Evolutionary conservation across 2,329 filamentous ascomycete genomes (phyloP), one percentile per base, ranked within the genome.

Genomic region (Blastomyces emzantsi): DNA sequence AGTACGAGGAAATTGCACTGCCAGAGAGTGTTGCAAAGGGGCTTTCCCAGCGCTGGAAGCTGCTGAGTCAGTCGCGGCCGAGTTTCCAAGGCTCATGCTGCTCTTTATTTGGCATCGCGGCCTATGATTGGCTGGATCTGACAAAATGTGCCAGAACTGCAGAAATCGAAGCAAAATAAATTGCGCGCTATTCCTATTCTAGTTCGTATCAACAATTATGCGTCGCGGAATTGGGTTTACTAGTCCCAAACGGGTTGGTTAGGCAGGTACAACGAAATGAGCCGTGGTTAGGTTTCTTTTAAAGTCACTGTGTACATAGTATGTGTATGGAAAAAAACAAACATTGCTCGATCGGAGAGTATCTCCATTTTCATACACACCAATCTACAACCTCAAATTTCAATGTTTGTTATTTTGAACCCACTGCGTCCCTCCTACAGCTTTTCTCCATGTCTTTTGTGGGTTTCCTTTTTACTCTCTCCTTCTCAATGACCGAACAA

Each of bases 1-100:
- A 58, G 62, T 58, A 62, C 61, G 41, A 61, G 49, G 62, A 62
- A 64, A 64, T 66, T 64, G 62, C 62, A 64, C 47, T 51, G 63
- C 56, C 19, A 17, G 49, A 47, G 57, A n/a, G 47, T 63, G 64
- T 65, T 65, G 62, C 64, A 63, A 63, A 55, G 60, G 60, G 62
- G 62, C 9, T 39, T 9, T 43, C 43, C 19, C 43, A 2, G 30
- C 4, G 25, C 17, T 36, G 11, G 9, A 30, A 30, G 28, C 58
- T 49, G 28, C 39, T 22, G 49, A 60, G 17, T 47, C 56, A 59
- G 56, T 25, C 56, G 36, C 22, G 22, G 39, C 13, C 47, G n/a
- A 28, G 2, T 2, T 45, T 45, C 41, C 41, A 45, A 9, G 8
- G 3, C 22, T 19, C 39, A 17, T 43, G 22, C 6, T 36, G 13